Evolutionary conservation across 768 basidiomycete genomes (phyloP), one percentile per base, ranked within the genome.

Genomic region (Auricularia heimuer): DNA sequence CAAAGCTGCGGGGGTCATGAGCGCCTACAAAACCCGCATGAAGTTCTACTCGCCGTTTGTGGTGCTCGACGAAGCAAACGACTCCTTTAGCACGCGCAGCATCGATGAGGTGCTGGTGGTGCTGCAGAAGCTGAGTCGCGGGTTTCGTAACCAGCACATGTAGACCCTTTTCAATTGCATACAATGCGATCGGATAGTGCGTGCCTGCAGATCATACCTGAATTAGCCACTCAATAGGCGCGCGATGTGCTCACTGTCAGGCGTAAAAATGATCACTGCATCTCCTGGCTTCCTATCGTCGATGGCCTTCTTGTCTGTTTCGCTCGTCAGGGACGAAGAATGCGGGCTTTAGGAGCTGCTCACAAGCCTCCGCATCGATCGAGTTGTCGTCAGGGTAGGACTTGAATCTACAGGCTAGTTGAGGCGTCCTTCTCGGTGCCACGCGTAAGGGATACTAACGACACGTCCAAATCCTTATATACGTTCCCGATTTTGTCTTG

Each of bases 121-220:
- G 88, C 62, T 85, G 81, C 64, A 97, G 82, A 18, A 90, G 80
- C 71, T 96, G 88, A 0, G 92, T 93, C 3, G 93, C 94, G 3
- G 94, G 94, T 75, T 96, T 97, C 54, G 94, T 97, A 67, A 96
- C 83, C 47, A 96, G 84, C 62, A 96, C 94, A 73, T 96, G 94
- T 56, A 95, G 77, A 0, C 88, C 87, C 47, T 80, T 86, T 74
- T 92, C 86, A 42, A 96, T 89, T 3, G 94, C 94, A 71, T 93
- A 91, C 54, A 89, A 77, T 21, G 92, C 85, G 71, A 95, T 96
- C 36, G 85, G 83, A 73, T 86, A 88, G 75, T 96, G 94, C 16
- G 94, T 95, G 68, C 79, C 86, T 93, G 70, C 35, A 51, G 47
- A 51, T 51, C 47, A 51, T 51, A 10, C 56, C 56, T 60, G 56